Evolutionary conservation across 345 rosid species (phyloP).

Genomic region (Arabidopsis thaliana): TAIR10.1 NC_003070.9:9221501-9222000

Average conservation of each 20-base stretch:
- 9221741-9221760: neutral
- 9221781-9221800: neutral
- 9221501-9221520: constrained; percentile 21
- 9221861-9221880: neutral
- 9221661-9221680: constrained; percentile 27
- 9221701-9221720: neutral
- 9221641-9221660: constrained; percentile 38
- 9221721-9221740: constrained; percentile 28
- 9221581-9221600: constrained; percentile 19
- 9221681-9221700: constrained; percentile 23
- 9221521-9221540: constrained; percentile 27
- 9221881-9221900: constrained; percentile 9
- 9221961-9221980: neutral
- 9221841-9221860: constrained; percentile 16
- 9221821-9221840: constrained; percentile 9
- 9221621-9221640: neutral
- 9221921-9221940: constrained; percentile 7
- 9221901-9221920: constrained; percentile 4
- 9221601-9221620: neutral
- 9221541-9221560: constrained; percentile 24
- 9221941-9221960: neutral
- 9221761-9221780: neutral
- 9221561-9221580: constrained; percentile 17
- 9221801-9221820: constrained; percentile 22
- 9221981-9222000: neutral